Evolutionary conservation across 495 filamentous ascomycete species (phyloP).

Genomic region (Neurospora sp.): DNA sequence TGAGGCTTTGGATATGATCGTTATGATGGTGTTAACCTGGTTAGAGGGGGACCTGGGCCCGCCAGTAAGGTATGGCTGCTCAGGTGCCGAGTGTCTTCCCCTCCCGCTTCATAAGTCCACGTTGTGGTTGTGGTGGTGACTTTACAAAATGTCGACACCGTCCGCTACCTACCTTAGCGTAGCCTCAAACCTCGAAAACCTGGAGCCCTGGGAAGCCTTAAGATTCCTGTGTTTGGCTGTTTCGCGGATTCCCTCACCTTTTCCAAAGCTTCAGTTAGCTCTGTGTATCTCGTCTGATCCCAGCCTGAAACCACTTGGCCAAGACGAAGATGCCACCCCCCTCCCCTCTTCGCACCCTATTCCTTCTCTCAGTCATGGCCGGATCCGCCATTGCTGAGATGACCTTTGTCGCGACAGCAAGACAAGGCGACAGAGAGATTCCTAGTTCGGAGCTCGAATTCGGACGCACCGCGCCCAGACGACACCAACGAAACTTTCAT

Average conservation of each 20-base stretch:
- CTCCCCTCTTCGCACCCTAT: conserved; percentile 5
- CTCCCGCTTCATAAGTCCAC: not conserved
- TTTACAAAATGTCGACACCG: not conserved
- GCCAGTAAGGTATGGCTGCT: not conserved
- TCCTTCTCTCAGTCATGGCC: conserved; percentile 5
- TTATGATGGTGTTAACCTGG: not conserved
- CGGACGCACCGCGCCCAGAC: conserved; percentile 7
- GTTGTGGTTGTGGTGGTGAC: not conserved
- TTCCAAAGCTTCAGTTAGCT: not conserved
- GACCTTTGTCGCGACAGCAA: conserved; percentile 12
- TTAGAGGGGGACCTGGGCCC: not conserved
- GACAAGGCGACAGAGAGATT: conserved; percentile 5
- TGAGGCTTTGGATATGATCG: not conserved
- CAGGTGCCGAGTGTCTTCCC: not conserved
- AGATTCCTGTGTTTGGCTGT: not conserved
- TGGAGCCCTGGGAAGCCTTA: not conserved
- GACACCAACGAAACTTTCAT: conserved; percentile 7
- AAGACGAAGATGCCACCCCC: conserved; percentile 7
- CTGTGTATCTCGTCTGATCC: not conserved
- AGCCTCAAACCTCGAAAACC: not conserved
- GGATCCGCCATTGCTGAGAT: conserved; percentile 10
- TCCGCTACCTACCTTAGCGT: not conserved
- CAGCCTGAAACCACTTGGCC: not conserved
- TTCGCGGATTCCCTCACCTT: not conserved
- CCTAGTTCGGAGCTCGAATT: conserved; percentile 8